Base-by-base conservation (phyloP, 495 filamentous ascomycete species). In the Lophiotrema nucula region DNA sequence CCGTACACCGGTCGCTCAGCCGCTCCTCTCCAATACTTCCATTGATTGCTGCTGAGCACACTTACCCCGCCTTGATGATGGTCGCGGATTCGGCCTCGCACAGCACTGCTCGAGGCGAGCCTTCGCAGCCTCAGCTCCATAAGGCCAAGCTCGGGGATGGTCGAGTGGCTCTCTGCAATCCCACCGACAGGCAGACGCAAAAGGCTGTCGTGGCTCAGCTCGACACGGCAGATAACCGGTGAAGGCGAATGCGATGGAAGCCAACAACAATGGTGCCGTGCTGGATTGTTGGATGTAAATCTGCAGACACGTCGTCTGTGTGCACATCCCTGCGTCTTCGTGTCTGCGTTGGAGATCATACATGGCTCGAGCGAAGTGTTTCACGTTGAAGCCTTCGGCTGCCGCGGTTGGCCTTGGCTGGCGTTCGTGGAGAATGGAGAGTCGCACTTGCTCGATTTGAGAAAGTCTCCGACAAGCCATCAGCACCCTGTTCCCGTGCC, bases 331-430 rank as follows among this genome's bases (percentile, higher is more conserved):
- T 56, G 42, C 42, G 28, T 53, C n/a, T n/a, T n/a, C 21, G 50
- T 42, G 27, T 38, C n/a, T 25, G 27, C 27, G 31, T 39, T 33
- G 53, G 31, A 48, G 43, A 38, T 56, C 27, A 55, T 3, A 55
- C 52, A 16, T 12, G 41, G n/a, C 11, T 16, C 15, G 12, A 16
- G 5, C 4, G 11, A 11, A 52, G 48, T 52, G 53, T 56, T 56
- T 56, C 53, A 56, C 4, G 22, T 39, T 48, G 43, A 47, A 39
- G 53, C 53, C 53, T 56, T n/a, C n/a, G 37, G 12, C 15, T 23
- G 27, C 12, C 8, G 22, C n/a, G 4, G 28, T 24, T 19, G 8
- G 43, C 11, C 12, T 18, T 21, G 28, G 24, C n/a, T n/a, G n/a
- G n/a, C n/a, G n/a, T n/a, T n/a, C n/a, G n/a, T n/a, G n/a, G n/a